Evolutionary conservation across 1,284 basidiomycete genomes (phyloP), one percentile per base, ranked within the genome.

Genomic region (Cutaneotrichosporon spelunceum): DNA sequence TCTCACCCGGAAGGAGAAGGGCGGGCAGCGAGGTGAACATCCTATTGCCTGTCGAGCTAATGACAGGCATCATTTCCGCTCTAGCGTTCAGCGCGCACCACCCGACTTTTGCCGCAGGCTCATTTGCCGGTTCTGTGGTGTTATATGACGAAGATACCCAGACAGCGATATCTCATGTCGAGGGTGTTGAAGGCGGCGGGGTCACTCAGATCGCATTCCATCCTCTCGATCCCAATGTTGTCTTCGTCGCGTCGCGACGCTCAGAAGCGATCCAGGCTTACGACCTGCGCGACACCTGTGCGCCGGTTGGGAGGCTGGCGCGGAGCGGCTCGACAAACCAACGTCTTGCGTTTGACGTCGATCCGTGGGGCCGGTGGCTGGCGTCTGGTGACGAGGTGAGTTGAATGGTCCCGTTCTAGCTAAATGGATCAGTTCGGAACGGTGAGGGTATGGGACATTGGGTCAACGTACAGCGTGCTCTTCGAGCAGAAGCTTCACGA

Each of bases 121-220:
- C 80, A 0, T 81, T 78, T 60, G 76, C 79, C 0, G 83, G 85
- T 13, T 88, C 89, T 39, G 86, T 94, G 19, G 86, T 85, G 0
- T 72, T 95, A 24, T 94, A 90, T 79, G 84, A 83, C 34, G 88
- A 91, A 68, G 81, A 82, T 36, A 80, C 81, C 0, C 74, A 80
- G 23, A 82, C 79, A 10, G 84, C 87, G 1, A 73, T 88, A 3
- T 83, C 84, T 73, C 88, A 86, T 68, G 72, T 92, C 14, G 85
- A 86, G 8, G 85, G 85, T 0, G 79, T 86, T 2, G 75, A 78
- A 24, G 83, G 84, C 2, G 84, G 85, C 0, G 81, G 81, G 1
- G 84, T 93, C 9, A 90, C 85, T 1, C 90, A 94, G 90, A 78
- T 95, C 48, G 83, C 84, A 64, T 95, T 93, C 78, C 88, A 93